Percentiles rank a stretch among this genome's conserved stretches.
phyloP scores from a whole-genome alignment of 1,284 basidiomycete species.

The Leccinum angustisporum region DNA sequence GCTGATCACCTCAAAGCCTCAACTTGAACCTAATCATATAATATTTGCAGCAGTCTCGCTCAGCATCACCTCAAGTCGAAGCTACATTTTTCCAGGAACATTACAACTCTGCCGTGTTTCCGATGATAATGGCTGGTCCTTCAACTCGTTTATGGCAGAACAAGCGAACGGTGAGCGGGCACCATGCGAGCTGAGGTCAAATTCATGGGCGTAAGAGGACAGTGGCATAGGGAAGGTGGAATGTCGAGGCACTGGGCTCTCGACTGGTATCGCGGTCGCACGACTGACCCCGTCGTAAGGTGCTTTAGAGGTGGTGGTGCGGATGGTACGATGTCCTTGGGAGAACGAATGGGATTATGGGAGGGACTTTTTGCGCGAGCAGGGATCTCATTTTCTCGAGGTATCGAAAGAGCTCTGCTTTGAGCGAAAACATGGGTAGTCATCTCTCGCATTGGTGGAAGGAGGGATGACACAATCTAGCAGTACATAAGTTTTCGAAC shows the following conservation, averaged over 20 bases:
- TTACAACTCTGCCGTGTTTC: too few relatives aligned
- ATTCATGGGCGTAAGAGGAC: conserved; percentile 21
- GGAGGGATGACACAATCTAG: conserved; percentile 69
- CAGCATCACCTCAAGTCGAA: too few relatives aligned
- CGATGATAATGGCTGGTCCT: too few relatives aligned
- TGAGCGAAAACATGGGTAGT: conserved; percentile 67
- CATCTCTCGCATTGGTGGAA: conserved; percentile 68
- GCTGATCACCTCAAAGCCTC: too few relatives aligned
- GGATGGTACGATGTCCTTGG: not conserved
- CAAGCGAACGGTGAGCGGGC: too few relatives aligned
- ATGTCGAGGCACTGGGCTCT: conserved; percentile 11
- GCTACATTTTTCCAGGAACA: too few relatives aligned
- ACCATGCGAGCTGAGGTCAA: conserved; percentile 11
- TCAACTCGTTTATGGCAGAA: too few relatives aligned
- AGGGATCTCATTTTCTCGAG: conserved; percentile 8
- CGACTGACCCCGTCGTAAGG: conserved; percentile 7
- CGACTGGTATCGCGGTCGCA: conserved; percentile 20
- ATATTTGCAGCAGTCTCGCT: too few relatives aligned
- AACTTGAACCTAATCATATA: too few relatives aligned
- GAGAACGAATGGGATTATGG: conserved; percentile 7
- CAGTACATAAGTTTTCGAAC: not conserved
- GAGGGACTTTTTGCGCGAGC: not conserved
- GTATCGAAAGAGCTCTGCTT: conserved; percentile 50
- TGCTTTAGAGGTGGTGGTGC: not conserved
- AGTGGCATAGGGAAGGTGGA: conserved; percentile 24